These are phyloP conservation scores for Neopestalotiopsis sp. DNA, from an alignment of 2,329 filamentous ascomycete genomes.

Conservation along the genomic window DNA sequence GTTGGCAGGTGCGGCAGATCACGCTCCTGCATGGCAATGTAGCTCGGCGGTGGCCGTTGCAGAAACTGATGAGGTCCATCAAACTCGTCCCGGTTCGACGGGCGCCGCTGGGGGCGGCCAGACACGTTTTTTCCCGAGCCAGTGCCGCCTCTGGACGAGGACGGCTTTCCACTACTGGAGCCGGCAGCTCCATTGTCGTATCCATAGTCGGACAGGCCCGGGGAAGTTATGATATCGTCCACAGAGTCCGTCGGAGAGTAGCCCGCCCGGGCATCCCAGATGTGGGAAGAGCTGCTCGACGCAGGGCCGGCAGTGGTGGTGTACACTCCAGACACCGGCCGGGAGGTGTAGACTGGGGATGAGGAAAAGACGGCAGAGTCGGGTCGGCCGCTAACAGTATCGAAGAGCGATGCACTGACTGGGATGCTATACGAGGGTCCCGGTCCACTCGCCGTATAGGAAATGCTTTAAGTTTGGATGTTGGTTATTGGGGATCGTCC, in stretches of 20 bases:
- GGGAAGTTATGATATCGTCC: constrained; percentile 63
- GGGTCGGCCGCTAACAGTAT: constrained; percentile 41
- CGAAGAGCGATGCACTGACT: constrained; percentile 37
- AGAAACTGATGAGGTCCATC: constrained; percentile 86
- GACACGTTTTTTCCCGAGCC: constrained; percentile 47
- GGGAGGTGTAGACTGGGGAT: constrained; percentile 47
- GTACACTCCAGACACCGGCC: constrained; percentile 47
- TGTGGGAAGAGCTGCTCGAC: constrained; percentile 41
- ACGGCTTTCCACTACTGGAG: constrained; percentile 46
- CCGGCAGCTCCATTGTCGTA: constrained; percentile 54
- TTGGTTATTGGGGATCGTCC: constrained; percentile 38
- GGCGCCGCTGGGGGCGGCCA: constrained; percentile 64
- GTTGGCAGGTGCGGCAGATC: constrained; percentile 84
- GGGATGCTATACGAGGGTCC: constrained; percentile 40
- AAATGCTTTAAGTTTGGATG: constrained; percentile 45
- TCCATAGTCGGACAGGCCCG: constrained; percentile 65
- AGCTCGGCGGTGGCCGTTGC: constrained; percentile 72
- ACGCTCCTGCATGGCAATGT: constrained; percentile 77
- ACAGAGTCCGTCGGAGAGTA: constrained; percentile 64
- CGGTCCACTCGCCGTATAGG: constrained; percentile 43
- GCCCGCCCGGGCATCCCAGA: constrained; percentile 55
- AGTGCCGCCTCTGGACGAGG: constrained; percentile 34
- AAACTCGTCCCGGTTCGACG: constrained; percentile 87
- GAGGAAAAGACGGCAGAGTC: constrained; percentile 44
- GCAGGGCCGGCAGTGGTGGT: constrained; percentile 42